Conservation (phyloP, 2,329 filamentous ascomycete genomes). For the Botrytis squamosa region DNA sequence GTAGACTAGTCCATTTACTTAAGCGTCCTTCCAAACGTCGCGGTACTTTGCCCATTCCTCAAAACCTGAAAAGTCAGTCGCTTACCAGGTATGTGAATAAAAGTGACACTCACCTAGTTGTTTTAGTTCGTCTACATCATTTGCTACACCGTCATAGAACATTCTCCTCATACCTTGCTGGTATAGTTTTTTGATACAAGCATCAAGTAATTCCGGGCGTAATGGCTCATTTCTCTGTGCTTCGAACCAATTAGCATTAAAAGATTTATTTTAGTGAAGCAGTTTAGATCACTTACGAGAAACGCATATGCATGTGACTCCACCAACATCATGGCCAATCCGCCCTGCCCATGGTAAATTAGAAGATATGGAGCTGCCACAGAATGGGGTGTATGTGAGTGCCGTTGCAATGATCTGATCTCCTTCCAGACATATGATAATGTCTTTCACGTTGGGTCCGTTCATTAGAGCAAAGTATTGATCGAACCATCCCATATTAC, state of each 20-base stretch:
- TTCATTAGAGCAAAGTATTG: constrained; percentile 54
- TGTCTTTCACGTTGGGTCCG: constrained; percentile 50
- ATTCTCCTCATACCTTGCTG: constrained; percentile 53
- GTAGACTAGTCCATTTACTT: constrained; percentile 5
- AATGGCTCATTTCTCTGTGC: constrained; percentile 44
- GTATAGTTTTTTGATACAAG: constrained; percentile 49
- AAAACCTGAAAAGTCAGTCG: constrained; percentile 47
- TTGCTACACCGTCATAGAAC: constrained; percentile 56
- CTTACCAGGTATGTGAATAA: not conserved
- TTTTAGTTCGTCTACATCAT: constrained; percentile 50
- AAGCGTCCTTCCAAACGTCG: constrained; percentile 51
- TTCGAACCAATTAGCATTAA: constrained; percentile 23
- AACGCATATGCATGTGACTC: constrained; percentile 60
- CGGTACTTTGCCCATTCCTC: constrained; percentile 57
- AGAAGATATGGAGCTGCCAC: constrained; percentile 47
- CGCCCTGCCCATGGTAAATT: constrained; percentile 57
- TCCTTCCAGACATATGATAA: constrained; percentile 53
- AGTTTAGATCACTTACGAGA: constrained; percentile 46
- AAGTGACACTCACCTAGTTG: constrained; percentile 48
- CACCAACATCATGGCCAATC: constrained; percentile 53
- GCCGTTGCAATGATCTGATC: constrained; percentile 52
- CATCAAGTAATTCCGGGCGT: constrained; percentile 53
- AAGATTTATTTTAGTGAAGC: not conserved
- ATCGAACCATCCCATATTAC: constrained; percentile 58
- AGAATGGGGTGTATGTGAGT: constrained; percentile 52